Evolutionary conservation across 768 basidiomycete species (phyloP), one percentile per base, ranked within the genome.

Genomic region (Tylopilus balloui): DNA sequence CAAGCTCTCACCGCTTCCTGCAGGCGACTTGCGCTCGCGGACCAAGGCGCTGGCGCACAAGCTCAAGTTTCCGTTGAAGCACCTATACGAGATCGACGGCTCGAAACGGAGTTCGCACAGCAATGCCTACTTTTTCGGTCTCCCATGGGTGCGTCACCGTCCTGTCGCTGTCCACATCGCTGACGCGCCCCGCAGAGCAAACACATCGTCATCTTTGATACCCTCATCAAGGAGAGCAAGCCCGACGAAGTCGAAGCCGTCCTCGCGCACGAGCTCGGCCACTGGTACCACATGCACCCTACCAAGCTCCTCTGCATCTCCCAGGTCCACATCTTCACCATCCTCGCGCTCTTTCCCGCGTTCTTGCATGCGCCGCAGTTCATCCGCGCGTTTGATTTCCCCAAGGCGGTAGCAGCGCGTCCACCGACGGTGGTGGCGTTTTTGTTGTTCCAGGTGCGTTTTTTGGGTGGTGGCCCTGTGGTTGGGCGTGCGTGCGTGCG

Each of bases 51-150:
- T 99, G 14, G 91, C 94, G 0, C 59, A 71, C 34, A 85, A 84
- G 61, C 84, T 98, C 59, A 82, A 85, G 50, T 99, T 98, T 79
- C 95, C 96, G 0, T 73, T 97, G 48, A 96, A 87, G 62, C 87
- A 94, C 67, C 68, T 99, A 45, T 98, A 95, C 66, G 92, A 96
- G 66, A 97, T 98, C 57, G 94, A 98, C 63, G 96, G 96, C 24
- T 92, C 88, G 29, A 96, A 96, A 73, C 83, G 95, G 41, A 91
- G 87, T 69, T 87, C 90, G 3, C 95, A 99, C 70, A 88, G 86
- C 58, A 97, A 97, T 57, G 94, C 94, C n/a, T 98, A 96, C 73
- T 97, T 97, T 76, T 97, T 92, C 56, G 95, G 95, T 50, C 78
- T 97, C 12, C 95, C 94, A 1, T 94, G 92, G 87, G 91, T 90